phyloP scores from a whole-genome alignment of 2,329 filamentous ascomycete species.

The Talaromyces sp. region DNA sequence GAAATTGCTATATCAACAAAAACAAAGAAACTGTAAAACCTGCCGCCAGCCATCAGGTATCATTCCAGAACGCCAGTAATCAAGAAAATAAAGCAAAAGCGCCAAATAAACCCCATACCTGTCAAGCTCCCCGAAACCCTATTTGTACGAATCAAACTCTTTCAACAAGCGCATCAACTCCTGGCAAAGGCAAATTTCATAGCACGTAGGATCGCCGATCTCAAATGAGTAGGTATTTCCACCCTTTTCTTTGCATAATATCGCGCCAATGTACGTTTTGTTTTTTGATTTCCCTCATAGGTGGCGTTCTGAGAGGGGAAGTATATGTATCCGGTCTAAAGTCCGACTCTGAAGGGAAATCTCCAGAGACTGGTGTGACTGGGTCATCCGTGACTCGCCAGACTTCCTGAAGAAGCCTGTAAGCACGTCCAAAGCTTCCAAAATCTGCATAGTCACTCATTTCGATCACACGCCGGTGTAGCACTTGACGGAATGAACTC shows the following conservation, averaged over 20 bases:
- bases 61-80: neutral
- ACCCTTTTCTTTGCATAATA: conserved; percentile 83
- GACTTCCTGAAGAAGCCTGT: conserved; percentile 71
- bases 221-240: conserved; percentile 89
- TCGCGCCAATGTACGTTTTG: conserved; percentile 89
- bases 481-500: conserved; percentile 71
- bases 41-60: neutral
- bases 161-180: neutral
- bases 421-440: conserved; percentile 81
- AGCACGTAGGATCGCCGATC: too few species aligned
- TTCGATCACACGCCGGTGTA: conserved; percentile 66
- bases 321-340: neutral
- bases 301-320: neutral
- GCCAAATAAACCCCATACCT: neutral
- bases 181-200: too few species aligned
- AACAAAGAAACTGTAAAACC: neutral
- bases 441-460: conserved; percentile 73
- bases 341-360: too few species aligned
- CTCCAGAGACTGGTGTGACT: conserved; percentile 10
- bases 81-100: neutral
- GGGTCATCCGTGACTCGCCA: conserved; percentile 70
- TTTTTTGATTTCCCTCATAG: conserved; percentile 23
- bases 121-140: neutral
- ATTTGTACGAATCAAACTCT: neutral
- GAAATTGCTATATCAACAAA: neutral